Percentiles rank a stretch among this genome's conserved stretches.
Conservation (phyloP, 768 basidiomycete genomes). For the Galerina sulciceps region DNA sequence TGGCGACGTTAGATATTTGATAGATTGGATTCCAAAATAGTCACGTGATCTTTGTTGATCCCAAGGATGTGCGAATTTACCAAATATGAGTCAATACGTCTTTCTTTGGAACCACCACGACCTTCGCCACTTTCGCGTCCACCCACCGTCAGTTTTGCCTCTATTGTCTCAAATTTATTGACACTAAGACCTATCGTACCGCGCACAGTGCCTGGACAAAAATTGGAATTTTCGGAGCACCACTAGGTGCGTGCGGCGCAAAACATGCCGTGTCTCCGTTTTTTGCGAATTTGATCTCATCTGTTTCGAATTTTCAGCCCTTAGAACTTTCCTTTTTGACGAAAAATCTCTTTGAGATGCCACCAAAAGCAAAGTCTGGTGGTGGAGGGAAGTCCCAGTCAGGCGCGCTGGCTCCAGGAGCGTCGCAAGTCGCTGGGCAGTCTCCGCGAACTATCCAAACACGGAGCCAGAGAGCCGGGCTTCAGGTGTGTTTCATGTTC, state of each 20-base stretch:
- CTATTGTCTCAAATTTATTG: constrained; percentile 3
- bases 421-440: constrained; percentile 25
- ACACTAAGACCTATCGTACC: constrained; percentile 1
- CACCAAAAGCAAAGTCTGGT: constrained; percentile 49
- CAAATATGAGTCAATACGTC: constrained; percentile 42
- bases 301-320: constrained; percentile 8
- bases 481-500: constrained; percentile 61
- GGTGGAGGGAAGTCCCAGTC: constrained; percentile 71
- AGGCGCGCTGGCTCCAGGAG: constrained; percentile 39
- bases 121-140: constrained; percentile 35
- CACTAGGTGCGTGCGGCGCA: constrained; percentile 9
- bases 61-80: constrained; percentile 24
- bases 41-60: constrained; percentile 23
- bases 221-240: constrained; percentile 6
- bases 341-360: constrained; percentile 33
- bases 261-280: background rate
- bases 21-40: too few species aligned
- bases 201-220: background rate
- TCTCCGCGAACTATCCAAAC: constrained; percentile 58
- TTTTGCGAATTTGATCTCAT: background rate
- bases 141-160: constrained; percentile 18
- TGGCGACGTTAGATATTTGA: too few species aligned
- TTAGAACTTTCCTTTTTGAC: constrained; percentile 1
- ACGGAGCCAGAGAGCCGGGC: constrained; percentile 82
- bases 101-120: constrained; percentile 51